Base-by-base conservation (phyloP, 192 early-diverging fungal genomes). In the Coemansia sp. region DNA sequence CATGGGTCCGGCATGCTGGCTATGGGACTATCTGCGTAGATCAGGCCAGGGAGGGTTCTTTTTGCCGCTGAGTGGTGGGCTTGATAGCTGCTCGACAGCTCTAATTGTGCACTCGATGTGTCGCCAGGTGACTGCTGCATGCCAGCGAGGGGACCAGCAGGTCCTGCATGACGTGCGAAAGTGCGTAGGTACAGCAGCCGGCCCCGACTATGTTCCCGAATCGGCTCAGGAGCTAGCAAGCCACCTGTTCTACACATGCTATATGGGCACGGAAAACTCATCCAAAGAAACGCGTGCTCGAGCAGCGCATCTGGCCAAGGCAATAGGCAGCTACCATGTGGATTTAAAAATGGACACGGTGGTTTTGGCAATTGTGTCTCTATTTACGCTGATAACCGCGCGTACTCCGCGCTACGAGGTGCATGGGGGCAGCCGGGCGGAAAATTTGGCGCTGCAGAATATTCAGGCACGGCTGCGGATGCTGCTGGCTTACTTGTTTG, bases 21-120 rank as follows among this genome's bases (percentile, higher is more conserved):
- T 99, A 17, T 99, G 97, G 97, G 97, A 99, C 68, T 99, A 99
- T 59, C 79, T 99, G 32, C 83, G 97, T 7, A 79, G 97, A 18
- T 94, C 95, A 21, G 89, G 90, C 41, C 82, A 84, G 11, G 83
- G 84, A 7, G 96, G 96, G 1, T 97, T 85, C 80, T 99, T 99
- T 59, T 73, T 99, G 48, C 95, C 96, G 14, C 72, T 99, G 39
- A 94, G 92, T 66, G 96, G 96, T 44, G 96, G 96, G n/a, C 89
- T 99, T 18, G 96, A 99, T 64, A 94, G 92, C 62, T 99, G 96
- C 66, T 80, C 91, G 21, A 92, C 82, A 11, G 93, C 82, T 7
- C 69, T 91, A 8, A 90, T 99, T 90, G 93, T 70, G 75, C 41
- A 43, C 30, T 55, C 53, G 30, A 55, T 55, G 53, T 55, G 53